Percentiles rank a stretch among this genome's conserved stretches.
phyloP scores from a whole-genome alignment of 2,329 filamentous ascomycete species.

The Fusarium sacchari region DNA sequence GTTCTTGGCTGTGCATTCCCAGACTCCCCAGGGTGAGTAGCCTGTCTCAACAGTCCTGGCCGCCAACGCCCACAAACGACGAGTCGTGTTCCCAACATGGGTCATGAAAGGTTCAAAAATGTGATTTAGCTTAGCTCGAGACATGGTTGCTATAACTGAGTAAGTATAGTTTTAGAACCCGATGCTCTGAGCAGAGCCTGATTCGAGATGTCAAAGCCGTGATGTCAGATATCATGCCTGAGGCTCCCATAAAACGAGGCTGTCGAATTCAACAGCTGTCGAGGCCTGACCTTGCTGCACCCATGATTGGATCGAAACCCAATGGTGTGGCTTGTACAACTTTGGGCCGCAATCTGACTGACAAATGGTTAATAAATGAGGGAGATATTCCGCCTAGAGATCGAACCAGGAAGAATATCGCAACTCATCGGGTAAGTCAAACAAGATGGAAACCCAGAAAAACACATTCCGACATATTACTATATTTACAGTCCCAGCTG shows the following conservation, averaged over 20 bases:
- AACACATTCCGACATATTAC: not conserved
- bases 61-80: rapidly evolving
- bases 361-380: not conserved
- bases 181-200: not conserved
- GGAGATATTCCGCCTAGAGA: not conserved
- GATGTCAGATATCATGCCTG: not conserved
- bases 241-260: not conserved
- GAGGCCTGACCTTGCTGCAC: too few relatives aligned
- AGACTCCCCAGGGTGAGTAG: not conserved
- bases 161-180: too few relatives aligned
- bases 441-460: not conserved
- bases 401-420: rapidly evolving
- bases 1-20: not conserved
- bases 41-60: not conserved
- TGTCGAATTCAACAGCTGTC: not conserved
- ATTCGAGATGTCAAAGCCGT: rapidly evolving
- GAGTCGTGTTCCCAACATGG: not conserved
- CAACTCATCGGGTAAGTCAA: not conserved
- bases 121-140: not conserved
- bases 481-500: not conserved
- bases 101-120: not conserved
- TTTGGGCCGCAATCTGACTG: not conserved
- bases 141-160: not conserved
- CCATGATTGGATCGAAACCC: not conserved
- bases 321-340: not conserved